These are phyloP conservation scores for Westerdykella ornata DNA, from an alignment of 2,329 filamentous ascomycete species.

Conservation along the genomic window DNA sequence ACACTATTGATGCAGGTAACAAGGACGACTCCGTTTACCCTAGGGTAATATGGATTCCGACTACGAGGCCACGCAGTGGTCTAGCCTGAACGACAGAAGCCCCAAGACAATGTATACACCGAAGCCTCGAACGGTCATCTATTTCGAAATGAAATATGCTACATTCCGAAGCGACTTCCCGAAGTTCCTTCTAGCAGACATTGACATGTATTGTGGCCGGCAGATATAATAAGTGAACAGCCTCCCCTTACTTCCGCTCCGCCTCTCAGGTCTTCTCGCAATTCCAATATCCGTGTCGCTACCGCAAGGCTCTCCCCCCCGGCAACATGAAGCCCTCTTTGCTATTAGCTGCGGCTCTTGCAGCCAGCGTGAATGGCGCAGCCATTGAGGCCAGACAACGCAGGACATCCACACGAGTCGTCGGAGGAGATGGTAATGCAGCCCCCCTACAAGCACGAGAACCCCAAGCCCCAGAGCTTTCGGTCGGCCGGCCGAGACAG, in stretches of 20 bases:
- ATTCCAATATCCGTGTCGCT: neutral
- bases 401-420: conserved; percentile 4
- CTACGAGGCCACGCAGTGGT: conserved; percentile 8
- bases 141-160: conserved; percentile 27
- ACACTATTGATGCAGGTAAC: conserved; percentile 3
- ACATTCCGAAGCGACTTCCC: conserved; percentile 12
- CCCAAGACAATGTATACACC: conserved; percentile 10
- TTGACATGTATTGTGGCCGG: conserved; percentile 2
- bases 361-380: conserved; percentile 17
- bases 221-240: conserved; percentile 21
- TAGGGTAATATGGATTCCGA: conserved; percentile 7
- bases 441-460: conserved; percentile 2
- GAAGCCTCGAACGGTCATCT: conserved; percentile 18
- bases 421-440: conserved; percentile 18
- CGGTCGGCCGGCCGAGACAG: conserved; percentile 4
- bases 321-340: conserved; percentile 21
- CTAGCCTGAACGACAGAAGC: conserved; percentile 11
- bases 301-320: conserved; percentile 1
- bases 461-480: conserved; percentile 3
- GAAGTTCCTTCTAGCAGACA: conserved; percentile 4
- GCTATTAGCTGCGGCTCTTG: conserved; percentile 17
- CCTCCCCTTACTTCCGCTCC: conserved; percentile 2
- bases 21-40: neutral
- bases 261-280: neutral
- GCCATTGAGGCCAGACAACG: conserved; percentile 19